Percentiles rank a stretch among this genome's conserved stretches.
Evolutionary conservation across 257 asterid genomes (phyloP).

Genomic region (Verbena officinalis): DNA sequence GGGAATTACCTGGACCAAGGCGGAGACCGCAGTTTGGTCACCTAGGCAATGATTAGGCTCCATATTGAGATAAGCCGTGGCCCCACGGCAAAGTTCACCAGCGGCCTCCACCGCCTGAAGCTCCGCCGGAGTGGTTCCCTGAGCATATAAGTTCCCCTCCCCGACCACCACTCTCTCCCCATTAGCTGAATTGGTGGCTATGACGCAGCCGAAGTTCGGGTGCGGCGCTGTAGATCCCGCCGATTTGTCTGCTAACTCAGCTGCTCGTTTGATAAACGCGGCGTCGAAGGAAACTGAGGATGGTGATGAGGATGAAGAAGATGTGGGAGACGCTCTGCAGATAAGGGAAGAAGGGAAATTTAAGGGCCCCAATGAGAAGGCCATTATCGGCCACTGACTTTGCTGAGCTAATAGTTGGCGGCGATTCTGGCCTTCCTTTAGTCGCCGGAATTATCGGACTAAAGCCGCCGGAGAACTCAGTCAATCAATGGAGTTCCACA

Average conservation of each 20-base stretch:
- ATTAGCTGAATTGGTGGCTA: constrained; percentile 41
- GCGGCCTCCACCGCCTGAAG: constrained; percentile 81
- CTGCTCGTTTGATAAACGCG: constrained; percentile 73
- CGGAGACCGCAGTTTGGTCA: constrained; percentile 66
- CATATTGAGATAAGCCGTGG: constrained; percentile 95
- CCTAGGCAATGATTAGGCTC: constrained; percentile 80
- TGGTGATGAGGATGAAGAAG: constrained; percentile 37
- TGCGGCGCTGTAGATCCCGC: constrained; percentile 95
- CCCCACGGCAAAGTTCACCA: constrained; percentile 68
- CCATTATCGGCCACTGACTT: constrained; percentile 29
- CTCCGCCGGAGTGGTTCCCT: constrained; percentile 90
- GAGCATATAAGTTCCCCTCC: constrained; percentile 84
- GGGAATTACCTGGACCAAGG: constrained; percentile 66
- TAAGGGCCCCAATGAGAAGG: constrained; percentile 38
- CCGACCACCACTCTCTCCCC: constrained; percentile 59
- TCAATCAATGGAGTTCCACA: background rate
- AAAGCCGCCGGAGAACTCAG: constrained; percentile 21
- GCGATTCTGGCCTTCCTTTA: background rate
- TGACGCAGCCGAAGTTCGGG: constrained; percentile 92
- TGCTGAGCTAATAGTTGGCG: background rate
- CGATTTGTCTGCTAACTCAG: constrained; percentile 83
- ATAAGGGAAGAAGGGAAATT: constrained; percentile 33
- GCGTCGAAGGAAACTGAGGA: constrained; percentile 61
- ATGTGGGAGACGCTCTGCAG: constrained; percentile 41
- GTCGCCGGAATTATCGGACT: background rate